Evolutionary conservation across 2,329 filamentous ascomycete genomes (phyloP), one percentile per base, ranked within the genome.

Genomic region (Fusarium sp.): DNA sequence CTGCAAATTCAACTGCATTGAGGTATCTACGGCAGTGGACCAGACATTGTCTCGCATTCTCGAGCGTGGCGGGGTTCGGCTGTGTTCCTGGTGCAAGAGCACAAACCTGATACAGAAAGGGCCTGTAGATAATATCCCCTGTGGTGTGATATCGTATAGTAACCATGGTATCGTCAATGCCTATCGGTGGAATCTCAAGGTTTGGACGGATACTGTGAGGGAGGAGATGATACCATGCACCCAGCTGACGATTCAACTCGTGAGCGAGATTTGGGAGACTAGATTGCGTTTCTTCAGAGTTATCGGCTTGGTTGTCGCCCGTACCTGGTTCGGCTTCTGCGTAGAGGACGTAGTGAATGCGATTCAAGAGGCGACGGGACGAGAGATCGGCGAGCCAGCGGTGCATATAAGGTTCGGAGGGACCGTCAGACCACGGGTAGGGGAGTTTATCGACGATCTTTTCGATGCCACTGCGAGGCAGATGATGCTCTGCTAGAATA

Each of bases 381-480:
- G 73, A 75, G 1, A 75, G 68, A 13, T 75, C 74, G 0, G 73
- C 73, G 1, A 75, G 61, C 73, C 73, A 75, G 4, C 70, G 73
- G 9, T 72, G 70, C 73, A 75, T 75, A 2, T 74, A 72, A 0
- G 70, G 73, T 15, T 75, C 73, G 1, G 70, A 66, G 0, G 70
- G 73, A 0, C 70, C 67, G 0, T 74, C 63, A 0, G 74, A 76
- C 54, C 70, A 70, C 2, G 73, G 73, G 12, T 74, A 75, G 2
- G 73, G 73, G 1, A 75, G 38, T 30, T 75, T 75, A 7, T 75
- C 73, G 6, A 75, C 73, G 4, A 75, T 75, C 30, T 75, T 74
- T 5, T 75, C 73, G 7, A 75, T 75, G 1, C 73, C 73, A 13
- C 73, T 75, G 0, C 73, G 71, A 10, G 73, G 73, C 0, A 75